Conservation (phyloP, 2,329 filamentous ascomycete genomes). For the Epichloe glyceriae region DNA sequence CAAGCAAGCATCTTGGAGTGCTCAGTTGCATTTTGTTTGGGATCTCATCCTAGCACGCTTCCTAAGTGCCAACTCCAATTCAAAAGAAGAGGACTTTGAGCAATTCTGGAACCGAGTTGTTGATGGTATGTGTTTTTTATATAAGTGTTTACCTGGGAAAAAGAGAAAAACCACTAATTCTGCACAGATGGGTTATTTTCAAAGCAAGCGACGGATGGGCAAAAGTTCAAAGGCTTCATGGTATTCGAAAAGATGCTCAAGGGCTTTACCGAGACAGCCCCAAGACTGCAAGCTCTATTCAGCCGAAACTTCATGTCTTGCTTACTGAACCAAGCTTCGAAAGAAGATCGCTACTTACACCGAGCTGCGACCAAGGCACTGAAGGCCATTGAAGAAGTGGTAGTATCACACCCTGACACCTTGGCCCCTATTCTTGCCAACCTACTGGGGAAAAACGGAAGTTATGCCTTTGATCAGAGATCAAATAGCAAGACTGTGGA, state of each 20-base stretch:
- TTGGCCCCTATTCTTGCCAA: conserved; percentile 49
- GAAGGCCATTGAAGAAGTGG: conserved; percentile 54
- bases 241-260: conserved; percentile 67
- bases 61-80: conserved; percentile 21
- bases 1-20: conserved; percentile 62
- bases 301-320: conserved; percentile 73
- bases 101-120: conserved; percentile 80
- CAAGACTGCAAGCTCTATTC: conserved; percentile 50
- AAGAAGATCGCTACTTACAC: conserved; percentile 67
- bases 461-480: conserved; percentile 70
- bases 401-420: conserved; percentile 46
- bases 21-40: conserved; percentile 82
- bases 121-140: conserved; percentile 49
- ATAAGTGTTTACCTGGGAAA: background rate
- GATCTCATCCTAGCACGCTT: conserved; percentile 55
- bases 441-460: conserved; percentile 57
- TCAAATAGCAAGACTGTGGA: conserved; percentile 81
- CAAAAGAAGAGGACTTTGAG: conserved; percentile 40
- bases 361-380: conserved; percentile 64
- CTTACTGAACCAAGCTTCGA: conserved; percentile 69
- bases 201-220: conserved; percentile 66
- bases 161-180: conserved; percentile 11
- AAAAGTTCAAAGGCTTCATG: conserved; percentile 86
- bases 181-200: conserved; percentile 67
- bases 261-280: conserved; percentile 30